phyloP scores from a whole-genome alignment of 192 early-diverging fungal genomes.

The Lunasporangiospora selenospora region DNA sequence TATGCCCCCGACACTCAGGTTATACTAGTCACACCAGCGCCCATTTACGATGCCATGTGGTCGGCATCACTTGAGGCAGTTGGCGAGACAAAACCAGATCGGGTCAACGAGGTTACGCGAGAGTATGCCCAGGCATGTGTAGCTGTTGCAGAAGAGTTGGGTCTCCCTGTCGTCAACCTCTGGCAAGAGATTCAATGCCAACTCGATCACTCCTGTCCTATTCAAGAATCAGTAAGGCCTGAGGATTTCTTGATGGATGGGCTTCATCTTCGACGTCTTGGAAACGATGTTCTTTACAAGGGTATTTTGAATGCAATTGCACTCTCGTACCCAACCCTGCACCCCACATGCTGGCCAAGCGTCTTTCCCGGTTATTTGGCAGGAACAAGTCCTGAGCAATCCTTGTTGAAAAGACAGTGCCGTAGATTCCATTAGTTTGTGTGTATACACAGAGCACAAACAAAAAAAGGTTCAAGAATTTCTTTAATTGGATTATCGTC shows the following conservation, averaged over 20 bases:
- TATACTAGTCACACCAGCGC: constrained; percentile 80
- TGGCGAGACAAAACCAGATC: constrained; percentile 34
- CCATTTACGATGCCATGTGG: constrained; percentile 66
- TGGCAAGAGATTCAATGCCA: constrained; percentile 24
- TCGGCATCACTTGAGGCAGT: constrained; percentile 31
- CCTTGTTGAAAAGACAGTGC: constrained; percentile 21
- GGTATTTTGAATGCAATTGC: constrained; percentile 33
- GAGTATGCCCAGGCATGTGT: constrained; percentile 60
- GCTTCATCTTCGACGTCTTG: constrained; percentile 59
- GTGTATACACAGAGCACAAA: too few species aligned
- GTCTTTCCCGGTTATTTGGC: constrained; percentile 33
- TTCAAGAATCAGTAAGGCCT: constrained; percentile 22
- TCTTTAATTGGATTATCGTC: too few species aligned
- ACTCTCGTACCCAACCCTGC: constrained; percentile 25
- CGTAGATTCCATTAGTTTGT: too few species aligned
- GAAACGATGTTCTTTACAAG: constrained; percentile 56
- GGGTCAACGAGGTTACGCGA: constrained; percentile 47
- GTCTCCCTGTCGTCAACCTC: constrained; percentile 41
- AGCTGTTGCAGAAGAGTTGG: constrained; percentile 54
- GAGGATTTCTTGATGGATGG: constrained; percentile 62
- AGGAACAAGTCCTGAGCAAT: constrained; percentile 26
- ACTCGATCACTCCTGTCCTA: constrained; percentile 5
- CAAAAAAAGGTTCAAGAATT: too few species aligned
- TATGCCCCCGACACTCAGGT: constrained; percentile 71
- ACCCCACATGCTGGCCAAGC: constrained; percentile 34